Evolutionary conservation across 257 asterid genomes (phyloP).

Genomic region (Salvia splendens): DNA sequence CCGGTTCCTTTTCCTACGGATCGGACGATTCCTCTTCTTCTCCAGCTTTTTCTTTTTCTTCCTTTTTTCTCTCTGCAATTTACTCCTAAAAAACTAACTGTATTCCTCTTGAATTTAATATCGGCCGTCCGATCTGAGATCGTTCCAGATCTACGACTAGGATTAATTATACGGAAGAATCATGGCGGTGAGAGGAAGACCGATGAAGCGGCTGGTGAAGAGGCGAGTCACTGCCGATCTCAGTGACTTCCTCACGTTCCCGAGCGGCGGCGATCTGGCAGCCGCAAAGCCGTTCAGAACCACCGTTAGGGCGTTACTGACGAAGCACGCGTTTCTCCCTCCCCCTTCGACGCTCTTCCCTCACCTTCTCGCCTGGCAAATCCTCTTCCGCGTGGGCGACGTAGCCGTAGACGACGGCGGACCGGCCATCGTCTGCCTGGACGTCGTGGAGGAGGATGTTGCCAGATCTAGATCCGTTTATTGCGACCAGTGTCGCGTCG

Average conservation of each 20-base stretch:
- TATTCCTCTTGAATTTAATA: not conserved
- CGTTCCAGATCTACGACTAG: slow-evolving; percentile 49
- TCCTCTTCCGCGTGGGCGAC: slow-evolving; percentile 82
- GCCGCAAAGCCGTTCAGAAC: slow-evolving; percentile 60
- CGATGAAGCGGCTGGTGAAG: slow-evolving; percentile 62
- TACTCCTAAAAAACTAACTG: not conserved
- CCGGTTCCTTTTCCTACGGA: slow-evolving; percentile 21
- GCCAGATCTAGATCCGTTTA: slow-evolving; percentile 86
- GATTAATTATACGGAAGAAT: not conserved
- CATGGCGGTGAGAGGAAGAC: slow-evolving; percentile 73
- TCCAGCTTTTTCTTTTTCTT: not conserved
- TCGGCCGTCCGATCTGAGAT: slow-evolving; percentile 42
- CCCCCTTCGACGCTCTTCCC: slow-evolving; percentile 84
- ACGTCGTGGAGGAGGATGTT: slow-evolving; percentile 94
- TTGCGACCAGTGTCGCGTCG: slow-evolving; percentile 99
- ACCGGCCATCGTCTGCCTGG: slow-evolving; percentile 66
- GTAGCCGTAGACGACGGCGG: slow-evolving; percentile 51
- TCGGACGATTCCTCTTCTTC: not conserved
- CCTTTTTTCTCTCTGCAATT: not conserved
- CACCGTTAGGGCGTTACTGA: slow-evolving; percentile 53
- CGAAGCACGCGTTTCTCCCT: slow-evolving; percentile 67
- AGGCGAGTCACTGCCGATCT: slow-evolving; percentile 80
- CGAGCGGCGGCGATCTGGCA: slow-evolving; percentile 45
- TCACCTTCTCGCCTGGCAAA: slow-evolving; percentile 82
- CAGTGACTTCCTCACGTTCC: slow-evolving; percentile 65